These are phyloP conservation scores for Thielaviopsis punctulata DNA, from an alignment of 2,329 filamentous ascomycete genomes.

Conservation along the genomic window DNA sequence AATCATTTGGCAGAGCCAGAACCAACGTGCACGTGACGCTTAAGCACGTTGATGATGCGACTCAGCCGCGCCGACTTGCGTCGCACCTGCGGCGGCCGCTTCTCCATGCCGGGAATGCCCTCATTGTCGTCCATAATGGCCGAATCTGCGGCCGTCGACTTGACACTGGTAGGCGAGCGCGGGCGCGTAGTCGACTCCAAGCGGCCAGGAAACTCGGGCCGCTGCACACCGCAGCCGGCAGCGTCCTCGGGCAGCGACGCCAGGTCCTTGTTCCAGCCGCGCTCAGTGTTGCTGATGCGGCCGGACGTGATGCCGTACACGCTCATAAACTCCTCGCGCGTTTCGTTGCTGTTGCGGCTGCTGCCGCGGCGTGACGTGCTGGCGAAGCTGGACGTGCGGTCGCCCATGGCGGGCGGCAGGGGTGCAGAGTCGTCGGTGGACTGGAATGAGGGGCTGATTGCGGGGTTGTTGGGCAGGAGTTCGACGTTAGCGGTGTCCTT, in stretches of 20 bases:
- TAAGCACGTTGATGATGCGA: conserved; percentile 4
- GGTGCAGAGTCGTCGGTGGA: neutral
- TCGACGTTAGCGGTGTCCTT: conserved; percentile 6
- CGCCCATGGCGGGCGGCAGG: neutral
- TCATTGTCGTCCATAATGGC: neutral
- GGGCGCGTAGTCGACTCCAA: neutral
- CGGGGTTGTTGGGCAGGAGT: conserved; percentile 1
- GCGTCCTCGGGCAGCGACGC: neutral
- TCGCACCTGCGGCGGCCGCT: neutral
- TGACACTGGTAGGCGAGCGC: neutral
- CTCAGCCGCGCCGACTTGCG: neutral
- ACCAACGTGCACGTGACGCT: neutral
- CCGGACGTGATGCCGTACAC: neutral
- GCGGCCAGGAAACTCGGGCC: neutral
- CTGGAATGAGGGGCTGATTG: neutral
- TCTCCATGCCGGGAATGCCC: neutral
- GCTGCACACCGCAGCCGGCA: no score
- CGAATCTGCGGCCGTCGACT: neutral
- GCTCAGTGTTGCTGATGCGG: neutral
- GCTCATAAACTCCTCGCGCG: neutral
- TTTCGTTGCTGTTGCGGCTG: neutral
- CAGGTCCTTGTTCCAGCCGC: neutral
- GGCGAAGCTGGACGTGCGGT: neutral
- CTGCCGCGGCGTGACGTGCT: neutral
- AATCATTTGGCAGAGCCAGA: neutral